Base-by-base conservation (phyloP, 306 rosid species). In the Hippophae tibetana region DNA sequence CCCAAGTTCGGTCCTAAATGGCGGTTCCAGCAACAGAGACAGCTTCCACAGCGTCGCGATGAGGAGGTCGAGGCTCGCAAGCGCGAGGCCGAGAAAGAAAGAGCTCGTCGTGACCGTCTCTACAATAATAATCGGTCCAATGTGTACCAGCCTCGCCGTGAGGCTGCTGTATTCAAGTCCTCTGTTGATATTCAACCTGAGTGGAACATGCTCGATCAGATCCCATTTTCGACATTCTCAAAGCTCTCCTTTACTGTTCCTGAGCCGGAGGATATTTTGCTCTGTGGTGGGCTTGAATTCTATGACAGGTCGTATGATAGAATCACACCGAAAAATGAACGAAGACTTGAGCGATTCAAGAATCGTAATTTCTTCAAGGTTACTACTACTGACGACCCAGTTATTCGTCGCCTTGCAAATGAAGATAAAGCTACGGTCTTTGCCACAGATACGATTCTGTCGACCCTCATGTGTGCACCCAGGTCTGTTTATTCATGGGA, bases 171-270 rank as follows among this genome's bases (percentile, higher is more conserved):
- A 0, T 78, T 77, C 68, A 89, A 89, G 45, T 89, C 97, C 0
- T 89, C 97, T 0, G 95, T 89, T 0, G 97, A 89, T 14, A 89
- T 90, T 25, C 98, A 90, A 27, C 98, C 96, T 0, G 95, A 90
- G 42, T 90, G 98, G 98, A 87, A 87, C 64, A 90, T 87, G 95
- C 89, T 81, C 1, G 98, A 90, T 6, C 96, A 90, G 83, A 87
- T 90, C 62, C 96, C 94, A 0, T 90, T 90, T 73, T 83, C 92
- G 8, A 85, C 96, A 4, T 85, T 90, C 83, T 85, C 96, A 0
- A 90, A 90, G 78, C 92, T 90, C 12, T 90, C 98, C 7, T 90
- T 85, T 75, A 56, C 82, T 0, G 96, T 76, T 5, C 84, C 92
- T 0, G 98, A 90, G 42, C 98, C 98, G 0, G 87, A 85, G 26